These are phyloP conservation scores for Coniochaeta prunicola DNA, from an alignment of 2,329 filamentous ascomycete genomes.

Conservation along the genomic window DNA sequence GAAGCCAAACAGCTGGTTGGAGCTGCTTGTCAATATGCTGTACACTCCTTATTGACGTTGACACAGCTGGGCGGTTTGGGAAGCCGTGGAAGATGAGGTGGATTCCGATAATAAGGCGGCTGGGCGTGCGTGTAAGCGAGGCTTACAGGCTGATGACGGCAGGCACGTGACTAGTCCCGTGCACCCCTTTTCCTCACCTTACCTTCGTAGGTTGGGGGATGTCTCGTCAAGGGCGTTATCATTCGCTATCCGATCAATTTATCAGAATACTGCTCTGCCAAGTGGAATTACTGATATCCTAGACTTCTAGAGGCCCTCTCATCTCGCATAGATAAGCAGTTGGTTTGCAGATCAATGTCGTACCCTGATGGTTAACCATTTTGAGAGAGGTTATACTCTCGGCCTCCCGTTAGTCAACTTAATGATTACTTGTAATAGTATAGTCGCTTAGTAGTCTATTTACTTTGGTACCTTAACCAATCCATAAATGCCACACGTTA, in stretches of 20 bases:
- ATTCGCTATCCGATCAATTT: background rate
- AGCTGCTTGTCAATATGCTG: background rate
- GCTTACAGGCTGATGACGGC: background rate
- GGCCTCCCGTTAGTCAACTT: too few relatives aligned
- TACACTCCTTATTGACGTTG: slow-evolving; percentile 1
- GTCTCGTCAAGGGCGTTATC: too few relatives aligned
- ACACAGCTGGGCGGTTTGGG: background rate
- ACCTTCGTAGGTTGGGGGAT: too few relatives aligned
- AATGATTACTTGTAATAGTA: too few relatives aligned
- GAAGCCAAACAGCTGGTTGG: background rate
- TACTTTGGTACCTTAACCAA: too few relatives aligned
- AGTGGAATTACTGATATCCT: slow-evolving; percentile 5
- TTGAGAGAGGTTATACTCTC: too few relatives aligned
- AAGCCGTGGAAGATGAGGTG: slow-evolving; percentile 2
- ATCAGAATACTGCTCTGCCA: background rate
- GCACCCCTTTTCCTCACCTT: background rate
- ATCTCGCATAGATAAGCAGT: slow-evolving; percentile 4
- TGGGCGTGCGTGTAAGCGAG: background rate
- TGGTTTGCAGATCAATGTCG: slow-evolving; percentile 7
- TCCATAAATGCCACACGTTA: too few relatives aligned
- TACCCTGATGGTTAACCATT: slow-evolving; percentile 9
- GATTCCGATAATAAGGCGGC: background rate
- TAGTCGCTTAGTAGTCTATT: too few relatives aligned
- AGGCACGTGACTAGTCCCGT: background rate
- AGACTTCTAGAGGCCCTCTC: slow-evolving; percentile 7